Conservation (phyloP, 2,329 filamentous ascomycete genomes). For the Phialemonium atrogriseum region DNA sequence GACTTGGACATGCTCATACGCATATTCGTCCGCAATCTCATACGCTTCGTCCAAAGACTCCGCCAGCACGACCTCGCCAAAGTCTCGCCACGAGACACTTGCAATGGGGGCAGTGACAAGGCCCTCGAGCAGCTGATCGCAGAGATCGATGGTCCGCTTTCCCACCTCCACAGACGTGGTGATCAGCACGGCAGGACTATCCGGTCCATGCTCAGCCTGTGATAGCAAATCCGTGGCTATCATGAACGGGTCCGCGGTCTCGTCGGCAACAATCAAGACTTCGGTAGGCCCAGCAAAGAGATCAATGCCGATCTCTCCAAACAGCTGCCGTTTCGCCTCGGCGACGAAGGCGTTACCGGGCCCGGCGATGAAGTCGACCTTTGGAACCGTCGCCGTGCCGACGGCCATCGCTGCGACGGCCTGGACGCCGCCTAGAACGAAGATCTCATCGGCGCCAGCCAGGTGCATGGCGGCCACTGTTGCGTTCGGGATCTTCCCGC, state of each 20-base stretch:
- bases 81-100: constrained; percentile 31
- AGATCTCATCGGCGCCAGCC: constrained; percentile 42
- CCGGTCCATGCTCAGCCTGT: constrained; percentile 43
- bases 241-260: constrained; percentile 33
- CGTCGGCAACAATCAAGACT: constrained; percentile 40
- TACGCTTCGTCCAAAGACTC: constrained; percentile 33
- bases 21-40: constrained; percentile 35
- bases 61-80: constrained; percentile 37
- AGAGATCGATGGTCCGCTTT: constrained; percentile 24
- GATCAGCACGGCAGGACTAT: constrained; percentile 40
- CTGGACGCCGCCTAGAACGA: constrained; percentile 42
- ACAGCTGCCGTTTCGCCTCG: constrained; percentile 44
- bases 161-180: constrained; percentile 34
- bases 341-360: constrained; percentile 48
- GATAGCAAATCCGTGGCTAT: constrained; percentile 37
- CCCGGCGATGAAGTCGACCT: constrained; percentile 43
- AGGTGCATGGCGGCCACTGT: constrained; percentile 42
- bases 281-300: constrained; percentile 46
- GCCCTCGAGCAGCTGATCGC: constrained; percentile 28
- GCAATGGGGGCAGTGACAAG: constrained; percentile 35
- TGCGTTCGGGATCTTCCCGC: constrained; percentile 35
- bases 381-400: constrained; percentile 37
- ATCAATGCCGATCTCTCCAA: constrained; percentile 45
- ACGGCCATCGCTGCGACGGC: constrained; percentile 43
- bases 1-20: constrained; percentile 43